These are phyloP conservation scores for Eucalyptus marginata DNA, from an alignment of 345 rosid genomes.

Conservation along the genomic window DNA sequence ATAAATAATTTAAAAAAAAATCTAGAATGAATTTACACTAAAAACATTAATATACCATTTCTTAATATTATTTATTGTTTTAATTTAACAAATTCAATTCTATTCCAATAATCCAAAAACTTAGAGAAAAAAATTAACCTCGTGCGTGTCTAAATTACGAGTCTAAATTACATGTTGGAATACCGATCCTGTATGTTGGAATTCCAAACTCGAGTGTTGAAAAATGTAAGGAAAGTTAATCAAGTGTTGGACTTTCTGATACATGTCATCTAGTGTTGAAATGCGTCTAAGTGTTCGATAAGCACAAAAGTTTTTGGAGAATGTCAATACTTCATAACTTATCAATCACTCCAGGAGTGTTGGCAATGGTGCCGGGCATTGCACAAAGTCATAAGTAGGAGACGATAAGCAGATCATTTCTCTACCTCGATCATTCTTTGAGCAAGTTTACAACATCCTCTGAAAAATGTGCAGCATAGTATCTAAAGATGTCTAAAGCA, in stretches of 20 bases:
- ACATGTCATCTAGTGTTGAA: accelerated
- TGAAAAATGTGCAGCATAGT: background rate
- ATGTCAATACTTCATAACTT: accelerated
- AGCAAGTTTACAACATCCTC: background rate
- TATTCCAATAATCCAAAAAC: too few species aligned
- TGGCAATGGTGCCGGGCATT: background rate
- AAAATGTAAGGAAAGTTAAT: accelerated
- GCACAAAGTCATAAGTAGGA: background rate
- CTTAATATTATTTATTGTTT: too few species aligned
- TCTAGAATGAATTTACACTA: too few species aligned
- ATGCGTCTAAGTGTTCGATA: accelerated
- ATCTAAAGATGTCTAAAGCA: background rate
- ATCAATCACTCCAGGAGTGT: background rate
- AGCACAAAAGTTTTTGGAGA: accelerated
- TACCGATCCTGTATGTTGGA: too few species aligned
- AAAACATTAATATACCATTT: too few species aligned
- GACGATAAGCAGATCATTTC: background rate
- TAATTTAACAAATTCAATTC: too few species aligned
- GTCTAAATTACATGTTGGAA: too few species aligned
- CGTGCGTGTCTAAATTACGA: accelerated
- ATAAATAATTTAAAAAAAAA: too few species aligned
- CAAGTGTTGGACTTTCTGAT: too few species aligned
- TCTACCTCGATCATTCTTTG: background rate
- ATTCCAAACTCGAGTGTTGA: accelerated
- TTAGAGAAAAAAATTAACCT: too few species aligned